These are phyloP conservation scores for Pterulicium gracile DNA, from an alignment of 1,284 basidiomycete genomes.

Conservation along the genomic window DNA sequence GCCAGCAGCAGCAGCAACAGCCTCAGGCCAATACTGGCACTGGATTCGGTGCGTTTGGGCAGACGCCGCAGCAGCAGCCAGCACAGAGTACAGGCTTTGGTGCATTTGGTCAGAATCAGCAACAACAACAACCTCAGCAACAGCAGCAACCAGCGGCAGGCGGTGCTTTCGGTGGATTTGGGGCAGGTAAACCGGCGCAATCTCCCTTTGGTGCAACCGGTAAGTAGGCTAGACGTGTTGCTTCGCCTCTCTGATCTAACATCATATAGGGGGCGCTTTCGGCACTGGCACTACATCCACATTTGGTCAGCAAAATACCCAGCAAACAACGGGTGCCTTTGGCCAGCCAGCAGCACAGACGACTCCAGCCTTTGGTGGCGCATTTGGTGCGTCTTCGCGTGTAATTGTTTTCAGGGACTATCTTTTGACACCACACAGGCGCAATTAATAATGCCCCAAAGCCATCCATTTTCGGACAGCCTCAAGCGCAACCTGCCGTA, in stretches of 20 bases:
- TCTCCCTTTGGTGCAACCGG: neutral
- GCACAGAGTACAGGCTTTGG: conserved; percentile 31
- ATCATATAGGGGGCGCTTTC: neutral
- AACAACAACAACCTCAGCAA: conserved; percentile 6
- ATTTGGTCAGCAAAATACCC: conserved; percentile 23
- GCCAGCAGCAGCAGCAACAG: conserved; percentile 12
- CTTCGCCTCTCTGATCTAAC: neutral
- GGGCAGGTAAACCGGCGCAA: conserved; percentile 19
- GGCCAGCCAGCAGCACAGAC: conserved; percentile 17
- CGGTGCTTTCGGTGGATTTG: conserved; percentile 30
- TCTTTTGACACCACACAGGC: conserved; percentile 11
- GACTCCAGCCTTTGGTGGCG: conserved; percentile 23
- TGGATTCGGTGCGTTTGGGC: conserved; percentile 16
- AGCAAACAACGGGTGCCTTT: conserved; percentile 22
- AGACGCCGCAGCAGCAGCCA: conserved; percentile 27
- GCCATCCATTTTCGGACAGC: conserved; percentile 30
- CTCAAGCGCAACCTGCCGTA: conserved; percentile 18
- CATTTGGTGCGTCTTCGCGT: conserved; percentile 24
- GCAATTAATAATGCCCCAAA: conserved; percentile 25
- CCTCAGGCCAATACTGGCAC: conserved; percentile 7
- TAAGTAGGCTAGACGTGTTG: too few species aligned
- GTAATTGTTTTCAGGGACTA: conserved; percentile 12
- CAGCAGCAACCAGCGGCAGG: conserved; percentile 17
- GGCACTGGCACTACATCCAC: conserved; percentile 7
- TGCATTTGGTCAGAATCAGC: conserved; percentile 26